phyloP scores from a whole-genome alignment of 805 yeast genomes.

The Saturnispora gosingensis region DNA sequence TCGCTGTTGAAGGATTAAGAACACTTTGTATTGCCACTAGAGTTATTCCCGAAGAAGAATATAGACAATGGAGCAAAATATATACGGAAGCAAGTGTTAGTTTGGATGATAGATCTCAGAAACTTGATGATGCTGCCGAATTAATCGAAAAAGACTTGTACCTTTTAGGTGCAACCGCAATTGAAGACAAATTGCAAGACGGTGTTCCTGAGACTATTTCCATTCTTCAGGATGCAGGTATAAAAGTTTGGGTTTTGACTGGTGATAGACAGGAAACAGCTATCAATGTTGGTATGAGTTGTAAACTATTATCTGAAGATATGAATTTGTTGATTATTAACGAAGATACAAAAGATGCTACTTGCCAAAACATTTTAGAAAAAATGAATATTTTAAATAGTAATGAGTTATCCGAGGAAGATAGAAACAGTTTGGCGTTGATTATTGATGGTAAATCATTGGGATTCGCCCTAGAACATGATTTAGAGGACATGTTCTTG shows the following conservation, averaged over 20 bases:
- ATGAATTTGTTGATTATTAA: slow-evolving; percentile 88
- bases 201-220: slow-evolving; percentile 98
- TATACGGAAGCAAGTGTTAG: slow-evolving; percentile 80
- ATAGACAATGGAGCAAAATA: slow-evolving; percentile 52
- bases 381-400: slow-evolving; percentile 68
- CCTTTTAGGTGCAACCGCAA: slow-evolving; percentile 93
- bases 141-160: slow-evolving; percentile 71
- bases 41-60: slow-evolving; percentile 72
- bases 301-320: slow-evolving; percentile 87
- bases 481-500: slow-evolving; percentile 67
- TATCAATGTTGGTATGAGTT: slow-evolving; percentile 96
- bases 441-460: slow-evolving; percentile 92
- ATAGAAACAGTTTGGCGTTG: slow-evolving; percentile 71
- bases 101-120: slow-evolving; percentile 60
- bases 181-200: slow-evolving; percentile 94
- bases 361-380: slow-evolving; percentile 58
- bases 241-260: slow-evolving; percentile 94
- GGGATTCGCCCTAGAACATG: slow-evolving; percentile 74
- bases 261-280: slow-evolving; percentile 99
- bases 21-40: slow-evolving; percentile 89
- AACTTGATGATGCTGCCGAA: slow-evolving; percentile 84
- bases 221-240: slow-evolving; percentile 91
- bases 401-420: slow-evolving; percentile 57
- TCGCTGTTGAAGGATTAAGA: slow-evolving; percentile 92
- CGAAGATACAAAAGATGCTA: slow-evolving; percentile 75